Conservation (phyloP, 2,329 filamentous ascomycete species). For the Xenoacremonium recifei region DNA sequence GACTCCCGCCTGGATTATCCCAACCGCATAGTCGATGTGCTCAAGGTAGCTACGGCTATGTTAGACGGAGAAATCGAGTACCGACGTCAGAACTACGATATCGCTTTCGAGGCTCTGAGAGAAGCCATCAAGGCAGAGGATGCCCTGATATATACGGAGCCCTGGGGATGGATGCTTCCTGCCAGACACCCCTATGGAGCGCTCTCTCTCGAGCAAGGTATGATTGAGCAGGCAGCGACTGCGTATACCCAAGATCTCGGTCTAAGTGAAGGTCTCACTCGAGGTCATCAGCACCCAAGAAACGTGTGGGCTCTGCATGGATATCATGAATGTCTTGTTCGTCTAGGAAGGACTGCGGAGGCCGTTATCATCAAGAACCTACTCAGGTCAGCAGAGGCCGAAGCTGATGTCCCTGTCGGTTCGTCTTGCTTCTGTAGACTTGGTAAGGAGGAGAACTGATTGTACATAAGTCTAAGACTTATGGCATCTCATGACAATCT, state of each 20-base stretch:
- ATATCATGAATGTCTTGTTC: slow-evolving; percentile 63
- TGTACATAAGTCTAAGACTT: no score
- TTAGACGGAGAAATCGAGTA: slow-evolving; percentile 71
- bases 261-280: slow-evolving; percentile 51
- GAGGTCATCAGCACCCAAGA: slow-evolving; percentile 61
- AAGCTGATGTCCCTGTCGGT: slow-evolving; percentile 57
- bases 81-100: slow-evolving; percentile 52
- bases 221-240: slow-evolving; percentile 47
- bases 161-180: slow-evolving; percentile 74
- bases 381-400: slow-evolving; percentile 47
- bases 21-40: slow-evolving; percentile 42
- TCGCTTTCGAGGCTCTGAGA: slow-evolving; percentile 55
- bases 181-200: slow-evolving; percentile 65
- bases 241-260: slow-evolving; percentile 60
- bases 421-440: slow-evolving; percentile 36
- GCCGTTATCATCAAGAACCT: slow-evolving; percentile 35
- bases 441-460: no score
- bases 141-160: slow-evolving; percentile 62
- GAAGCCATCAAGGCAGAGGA: slow-evolving; percentile 57
- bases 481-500: no score
- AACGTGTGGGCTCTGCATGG: slow-evolving; percentile 73
- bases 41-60: slow-evolving; percentile 60
- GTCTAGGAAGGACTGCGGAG: slow-evolving; percentile 40
- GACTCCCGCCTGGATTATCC: slow-evolving; percentile 45
- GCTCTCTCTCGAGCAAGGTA: slow-evolving; percentile 60